Evolutionary conservation across 2,329 filamentous ascomycete species (phyloP), one percentile per base, ranked within the genome.

Genomic region (Chrysoporthe puriensis): DNA sequence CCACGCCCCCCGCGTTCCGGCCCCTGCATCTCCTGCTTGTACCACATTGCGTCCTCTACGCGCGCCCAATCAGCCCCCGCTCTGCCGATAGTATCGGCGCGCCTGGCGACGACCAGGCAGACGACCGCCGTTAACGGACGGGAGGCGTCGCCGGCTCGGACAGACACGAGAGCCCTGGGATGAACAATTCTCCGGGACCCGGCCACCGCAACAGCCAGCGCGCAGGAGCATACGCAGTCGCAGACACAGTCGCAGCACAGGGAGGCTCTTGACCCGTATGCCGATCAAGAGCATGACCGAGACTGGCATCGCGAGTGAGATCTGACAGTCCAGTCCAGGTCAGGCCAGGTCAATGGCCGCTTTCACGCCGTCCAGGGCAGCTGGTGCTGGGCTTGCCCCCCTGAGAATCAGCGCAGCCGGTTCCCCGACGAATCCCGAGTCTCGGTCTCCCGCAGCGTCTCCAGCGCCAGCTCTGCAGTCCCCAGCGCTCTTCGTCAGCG

Each of bases 371-470:
- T 62, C 66, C 9, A 65, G 42, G 32, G 57, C 68, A 50, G 59
- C 59, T 54, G 59, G 52, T 13, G 65, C 36, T 50, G 62, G 58
- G n/a, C 62, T 69, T 6, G 58, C 68, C 14, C 66, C 68, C 57
- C 66, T 70, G 46, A 65, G 63, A 46, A 70, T 65, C 66, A 64
- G 63, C 32, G 57, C 57, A 50, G 52, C 62, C 40, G 56, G 13
- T 58, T 68, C 68, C 34, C 65, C 68, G 62, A 66, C 63, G 52
- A 68, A 68, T 66, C 63, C 63, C 63, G 64, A 61, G 43, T 21
- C 58, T 11, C 54, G 48, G 43, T 21, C n/a, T 34, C 3, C 63
- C 9, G 44, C 63, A n/a, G n/a, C 56, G 36, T 60, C 57, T 42
- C 57, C 57, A 50, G 54, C 54, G n/a, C 50, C 63, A 16, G 54